Evolutionary conservation across 2,329 filamentous ascomycete species (phyloP), one percentile per base, ranked within the genome.

Genomic region (Trichophaea hybrida): DNA sequence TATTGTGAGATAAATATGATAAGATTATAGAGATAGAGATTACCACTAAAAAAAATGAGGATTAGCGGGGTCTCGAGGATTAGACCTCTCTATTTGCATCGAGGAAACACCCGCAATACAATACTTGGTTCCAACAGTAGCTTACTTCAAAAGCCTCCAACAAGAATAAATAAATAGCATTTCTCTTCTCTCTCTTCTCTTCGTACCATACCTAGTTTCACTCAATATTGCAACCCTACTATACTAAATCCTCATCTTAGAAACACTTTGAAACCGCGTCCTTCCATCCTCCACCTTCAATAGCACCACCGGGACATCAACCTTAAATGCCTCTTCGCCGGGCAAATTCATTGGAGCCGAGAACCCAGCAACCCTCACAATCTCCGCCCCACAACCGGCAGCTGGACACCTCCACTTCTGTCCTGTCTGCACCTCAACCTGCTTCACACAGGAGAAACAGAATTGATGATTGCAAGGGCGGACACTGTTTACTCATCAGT

Each of bases 401-500:
- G 48, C 48, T 10, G 50, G 24, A 37, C 61, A 59, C 37, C 31
- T n/a, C 6, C 49, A 17, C 2, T 15, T 10, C 13, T 31, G n/a
- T 12, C 15, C 15, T 1, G 38, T 17, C 6, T 37, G 31, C 12
- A 24, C 6, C 10, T 57, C 59, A n/a, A 38, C 53, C 13, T 59
- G 35, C 2, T 44, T 43, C 31, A 59, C 56, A 51, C 63, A 65
- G 15, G 38, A 32, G 5, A 37, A 58, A 44, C 63, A 65, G 37
- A 65, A 59, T 8, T 57, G 57, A 55, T 65, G 63, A 15, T 62
- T 59, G 34, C 63, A 65, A 13, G 57, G 59, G 8, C 63, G 61
- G 4, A 62, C 44, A 31, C 63, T 65, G 32, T 15, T 4, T 15
- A 12, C 15, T 10, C 31, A 59, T 59, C 38, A 63, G 52, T 24